phyloP scores from a whole-genome alignment of 2,329 filamentous ascomycete species.

The Sporothrix brasiliensis region DNA sequence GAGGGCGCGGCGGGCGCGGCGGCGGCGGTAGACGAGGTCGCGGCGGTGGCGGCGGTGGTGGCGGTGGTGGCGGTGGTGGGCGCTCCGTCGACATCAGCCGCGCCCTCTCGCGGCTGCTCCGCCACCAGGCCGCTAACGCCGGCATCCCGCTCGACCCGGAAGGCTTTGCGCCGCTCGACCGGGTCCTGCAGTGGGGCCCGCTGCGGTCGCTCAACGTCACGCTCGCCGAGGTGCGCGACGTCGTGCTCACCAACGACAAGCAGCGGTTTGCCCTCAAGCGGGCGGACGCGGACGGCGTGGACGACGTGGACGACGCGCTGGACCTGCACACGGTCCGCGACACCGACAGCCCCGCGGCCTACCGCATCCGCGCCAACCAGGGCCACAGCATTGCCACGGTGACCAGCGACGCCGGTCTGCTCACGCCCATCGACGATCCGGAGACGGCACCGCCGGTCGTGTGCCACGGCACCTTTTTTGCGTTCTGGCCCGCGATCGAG shows the following conservation, averaged over 20 bases:
- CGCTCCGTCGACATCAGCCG: conserved; percentile 57
- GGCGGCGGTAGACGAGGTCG: conserved; percentile 33
- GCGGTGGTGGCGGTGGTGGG: conserved; percentile 42
- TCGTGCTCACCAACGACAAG: conserved; percentile 80
- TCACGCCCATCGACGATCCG: conserved; percentile 67
- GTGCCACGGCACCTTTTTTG: conserved; percentile 87
- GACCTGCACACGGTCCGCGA: conserved; percentile 35
- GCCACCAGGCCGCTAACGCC: conserved; percentile 60
- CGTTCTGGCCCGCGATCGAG: conserved; percentile 75
- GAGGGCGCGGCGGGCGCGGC: background rate
- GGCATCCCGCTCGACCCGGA: conserved; percentile 61
- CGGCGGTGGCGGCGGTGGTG: conserved; percentile 42
- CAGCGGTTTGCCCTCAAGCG: conserved; percentile 83
- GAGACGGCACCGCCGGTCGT: conserved; percentile 66
- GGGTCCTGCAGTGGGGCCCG: conserved; percentile 59
- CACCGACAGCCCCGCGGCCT: conserved; percentile 62
- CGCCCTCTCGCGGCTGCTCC: conserved; percentile 57
- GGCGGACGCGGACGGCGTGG: conserved; percentile 40
- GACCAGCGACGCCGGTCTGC: conserved; percentile 66
- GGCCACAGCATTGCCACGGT: conserved; percentile 78
- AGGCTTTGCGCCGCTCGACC: conserved; percentile 61
- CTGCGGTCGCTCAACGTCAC: conserved; percentile 72
- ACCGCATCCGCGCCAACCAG: conserved; percentile 92
- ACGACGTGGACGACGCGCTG: background rate
- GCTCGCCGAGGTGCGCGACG: conserved; percentile 69